Evolutionary conservation across 441 rosid genomes (phyloP).

Genomic region (Gossypium lobatum): DNA sequence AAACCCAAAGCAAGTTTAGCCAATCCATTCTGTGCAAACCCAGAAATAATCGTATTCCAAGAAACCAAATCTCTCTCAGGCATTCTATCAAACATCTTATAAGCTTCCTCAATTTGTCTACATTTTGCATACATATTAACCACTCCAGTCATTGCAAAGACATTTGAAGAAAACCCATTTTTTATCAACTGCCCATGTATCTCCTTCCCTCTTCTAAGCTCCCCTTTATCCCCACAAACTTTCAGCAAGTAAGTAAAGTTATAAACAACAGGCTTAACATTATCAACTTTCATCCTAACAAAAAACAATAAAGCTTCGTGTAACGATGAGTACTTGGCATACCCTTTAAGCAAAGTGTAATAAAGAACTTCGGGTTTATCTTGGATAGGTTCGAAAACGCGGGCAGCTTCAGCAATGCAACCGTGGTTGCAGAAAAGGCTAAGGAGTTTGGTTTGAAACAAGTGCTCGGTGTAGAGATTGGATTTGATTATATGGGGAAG

Average conservation of each 20-base stretch:
- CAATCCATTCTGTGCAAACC: constrained; percentile 74
- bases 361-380: constrained; percentile 60
- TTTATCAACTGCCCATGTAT: constrained; percentile 68
- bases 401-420: constrained; percentile 57
- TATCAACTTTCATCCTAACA: constrained; percentile 54
- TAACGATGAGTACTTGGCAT: constrained; percentile 45
- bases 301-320: constrained; percentile 51
- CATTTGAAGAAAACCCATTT: constrained; percentile 50
- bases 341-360: constrained; percentile 82
- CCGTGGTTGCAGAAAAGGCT: constrained; percentile 74
- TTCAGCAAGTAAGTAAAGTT: constrained; percentile 77
- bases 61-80: constrained; percentile 77
- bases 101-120: constrained; percentile 42
- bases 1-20: constrained; percentile 47
- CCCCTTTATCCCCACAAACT: constrained; percentile 55
- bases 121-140: constrained; percentile 71
- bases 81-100: constrained; percentile 83
- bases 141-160: constrained; percentile 73
- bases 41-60: constrained; percentile 82
- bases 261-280: constrained; percentile 62
- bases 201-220: constrained; percentile 54
- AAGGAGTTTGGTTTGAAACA: constrained; percentile 78
- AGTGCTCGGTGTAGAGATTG: constrained; percentile 50
- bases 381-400: constrained; percentile 60
- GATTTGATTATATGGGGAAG: constrained; percentile 62